phyloP scores from a whole-genome alignment of 257 asterid species.

The Coffea canephora region DNA sequence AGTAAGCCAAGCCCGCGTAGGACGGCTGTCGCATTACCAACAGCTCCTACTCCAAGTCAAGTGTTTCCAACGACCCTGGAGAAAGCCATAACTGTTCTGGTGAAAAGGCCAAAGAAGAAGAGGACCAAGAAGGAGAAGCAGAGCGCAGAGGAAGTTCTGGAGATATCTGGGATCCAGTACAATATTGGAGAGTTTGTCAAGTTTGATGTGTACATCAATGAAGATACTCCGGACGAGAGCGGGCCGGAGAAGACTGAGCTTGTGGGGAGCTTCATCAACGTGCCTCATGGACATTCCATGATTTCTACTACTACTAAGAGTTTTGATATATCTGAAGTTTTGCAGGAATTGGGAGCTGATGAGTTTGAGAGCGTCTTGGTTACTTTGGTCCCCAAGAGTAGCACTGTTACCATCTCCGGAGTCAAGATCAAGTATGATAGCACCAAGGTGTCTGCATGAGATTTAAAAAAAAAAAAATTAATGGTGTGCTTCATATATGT shows the following conservation, averaged over 20 bases:
- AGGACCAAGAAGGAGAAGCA: conserved; percentile 33
- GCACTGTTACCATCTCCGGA: too few species aligned
- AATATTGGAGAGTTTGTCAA: conserved; percentile 26
- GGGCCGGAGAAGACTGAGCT: conserved; percentile 46
- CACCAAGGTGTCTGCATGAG: too few species aligned
- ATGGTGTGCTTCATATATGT: too few species aligned
- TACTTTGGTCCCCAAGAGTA: conserved; percentile 35
- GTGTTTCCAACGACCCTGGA: not conserved
- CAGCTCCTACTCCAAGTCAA: not conserved
- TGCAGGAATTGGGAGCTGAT: conserved; percentile 45
- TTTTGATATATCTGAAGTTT: conserved; percentile 34
- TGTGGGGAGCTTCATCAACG: conserved; percentile 38
- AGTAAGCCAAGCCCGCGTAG: not conserved
- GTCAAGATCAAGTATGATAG: too few species aligned
- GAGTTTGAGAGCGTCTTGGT: conserved; percentile 47
- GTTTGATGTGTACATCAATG: conserved; percentile 49
- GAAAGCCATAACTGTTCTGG: not conserved
- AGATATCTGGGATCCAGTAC: conserved; percentile 39
- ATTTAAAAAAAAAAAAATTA: too few species aligned
- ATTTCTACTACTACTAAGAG: conserved; percentile 19
- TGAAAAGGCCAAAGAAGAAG: conserved; percentile 38
- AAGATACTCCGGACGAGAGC: conserved; percentile 35
- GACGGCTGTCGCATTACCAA: not conserved
- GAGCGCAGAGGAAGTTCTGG: conserved; percentile 36
- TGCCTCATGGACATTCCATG: conserved; percentile 36